Percentiles rank a stretch among this genome's conserved stretches.
Conservation (phyloP, 164 flowering plant genomes). For the Chimonanthus salicifolius region DNA sequence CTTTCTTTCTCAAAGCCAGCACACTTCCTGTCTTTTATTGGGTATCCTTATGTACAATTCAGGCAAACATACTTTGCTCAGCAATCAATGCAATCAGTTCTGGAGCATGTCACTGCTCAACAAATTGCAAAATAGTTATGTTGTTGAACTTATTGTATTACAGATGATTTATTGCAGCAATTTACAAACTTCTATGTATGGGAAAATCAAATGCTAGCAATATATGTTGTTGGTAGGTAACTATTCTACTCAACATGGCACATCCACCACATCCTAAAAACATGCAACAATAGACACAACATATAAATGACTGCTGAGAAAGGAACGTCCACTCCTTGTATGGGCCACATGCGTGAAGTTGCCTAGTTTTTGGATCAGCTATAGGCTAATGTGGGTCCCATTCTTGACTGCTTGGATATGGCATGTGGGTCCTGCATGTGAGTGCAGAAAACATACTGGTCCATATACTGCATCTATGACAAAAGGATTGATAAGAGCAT, state of each 20-base stretch:
- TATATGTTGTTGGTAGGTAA: background rate
- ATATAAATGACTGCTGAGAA: background rate
- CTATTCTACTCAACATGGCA: background rate
- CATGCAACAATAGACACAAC: background rate
- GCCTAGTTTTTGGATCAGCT: background rate
- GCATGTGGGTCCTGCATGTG: background rate
- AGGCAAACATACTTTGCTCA: slow-evolving; percentile 75
- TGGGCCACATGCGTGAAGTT: background rate
- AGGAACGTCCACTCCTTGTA: background rate
- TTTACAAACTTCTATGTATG: background rate
- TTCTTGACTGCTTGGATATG: background rate
- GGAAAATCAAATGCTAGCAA: background rate
- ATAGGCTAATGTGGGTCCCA: background rate
- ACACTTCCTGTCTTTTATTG: slow-evolving; percentile 57
- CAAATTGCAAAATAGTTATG: background rate
- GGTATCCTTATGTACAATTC: slow-evolving; percentile 68
- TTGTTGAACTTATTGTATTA: background rate
- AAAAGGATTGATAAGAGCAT: background rate
- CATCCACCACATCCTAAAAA: background rate
- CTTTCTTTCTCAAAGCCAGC: slow-evolving; percentile 90
- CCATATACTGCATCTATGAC: no score
- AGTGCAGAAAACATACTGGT: no score
- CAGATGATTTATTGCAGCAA: slow-evolving; percentile 2
- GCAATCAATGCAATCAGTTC: slow-evolving; percentile 48
- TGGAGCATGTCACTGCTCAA: slow-evolving; percentile 33